phyloP scores from a whole-genome alignment of 2,329 filamentous ascomycete species.

The Botryosphaeria agaves region DNA sequence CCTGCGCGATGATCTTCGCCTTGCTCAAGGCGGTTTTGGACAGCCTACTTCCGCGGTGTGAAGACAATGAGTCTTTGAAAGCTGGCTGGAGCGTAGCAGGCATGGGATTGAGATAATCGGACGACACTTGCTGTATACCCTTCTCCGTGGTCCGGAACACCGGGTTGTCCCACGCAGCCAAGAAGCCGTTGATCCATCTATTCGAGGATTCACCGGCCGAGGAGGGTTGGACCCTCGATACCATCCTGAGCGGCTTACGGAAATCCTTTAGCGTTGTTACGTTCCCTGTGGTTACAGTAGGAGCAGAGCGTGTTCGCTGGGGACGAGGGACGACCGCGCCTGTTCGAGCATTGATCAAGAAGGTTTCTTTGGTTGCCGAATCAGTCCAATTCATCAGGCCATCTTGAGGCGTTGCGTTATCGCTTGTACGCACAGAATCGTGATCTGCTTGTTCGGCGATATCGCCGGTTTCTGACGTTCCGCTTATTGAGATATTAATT shows the following conservation, averaged over 20 bases:
- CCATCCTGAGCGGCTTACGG: constrained; percentile 16
- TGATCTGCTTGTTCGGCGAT: background rate
- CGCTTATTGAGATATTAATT: too few species aligned
- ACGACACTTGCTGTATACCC: constrained; percentile 20
- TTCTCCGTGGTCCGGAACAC: constrained; percentile 41
- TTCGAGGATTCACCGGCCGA: background rate
- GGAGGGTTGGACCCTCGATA: constrained; percentile 5
- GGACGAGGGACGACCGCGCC: constrained; percentile 21
- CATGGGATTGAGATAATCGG: too few species aligned
- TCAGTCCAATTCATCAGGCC: constrained; percentile 41
- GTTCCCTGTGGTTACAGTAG: background rate
- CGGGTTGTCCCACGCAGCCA: constrained; percentile 58
- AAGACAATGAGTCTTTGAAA: constrained; percentile 7
- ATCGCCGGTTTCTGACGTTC: too few species aligned
- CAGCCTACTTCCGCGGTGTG: constrained; percentile 19
- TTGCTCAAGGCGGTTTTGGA: constrained; percentile 42
- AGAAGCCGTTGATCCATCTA: constrained; percentile 41
- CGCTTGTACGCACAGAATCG: background rate
- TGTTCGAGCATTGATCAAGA: constrained; percentile 37
- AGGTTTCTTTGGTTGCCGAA: constrained; percentile 35
- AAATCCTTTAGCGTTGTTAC: constrained; percentile 10
- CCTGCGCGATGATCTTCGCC: constrained; percentile 59
- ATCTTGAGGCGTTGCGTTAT: constrained; percentile 10
- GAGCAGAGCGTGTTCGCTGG: constrained; percentile 2
- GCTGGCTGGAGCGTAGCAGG: too few species aligned